Evolutionary conservation across 345 rosid species (phyloP), one percentile per base, ranked within the genome.

Genomic region (Toxicodendron radicans): DNA sequence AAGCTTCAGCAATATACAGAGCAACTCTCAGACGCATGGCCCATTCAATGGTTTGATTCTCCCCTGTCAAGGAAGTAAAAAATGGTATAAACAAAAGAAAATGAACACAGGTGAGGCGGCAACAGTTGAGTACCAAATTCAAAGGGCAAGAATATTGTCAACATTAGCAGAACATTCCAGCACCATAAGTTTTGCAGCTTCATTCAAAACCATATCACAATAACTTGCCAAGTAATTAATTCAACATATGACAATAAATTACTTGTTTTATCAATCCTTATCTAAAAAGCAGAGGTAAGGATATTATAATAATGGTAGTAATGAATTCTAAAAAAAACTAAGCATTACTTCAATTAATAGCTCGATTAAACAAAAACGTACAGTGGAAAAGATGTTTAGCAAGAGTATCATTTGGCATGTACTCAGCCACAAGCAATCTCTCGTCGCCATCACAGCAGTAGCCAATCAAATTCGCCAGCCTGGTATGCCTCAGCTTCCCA

Each of bases 361-460:
- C 57, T 2, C 43, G 20, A 59, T 53, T n/a, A 54, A 54, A 58
- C 10, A 54, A 58, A 60, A 38, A 57, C 60, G 58, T 89, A 94
- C 98, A 94, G 76, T 94, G 98, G 68, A 94, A 94, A 3, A 94
- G 80, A 79, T 94, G 97, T 78, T 92, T 94, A 6, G 88, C 83
- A 48, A 94, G 95, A 23, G 91, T 92, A 66, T 92, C 93, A 74
- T 92, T 91, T 14, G 97, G 90, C 97, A 94, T 88, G 78, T 84
- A 91, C 76, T 94, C 98, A 0, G 98, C 90, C 62, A 92, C 97
- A 64, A 94, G 90, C 82, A 94, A 66, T 79, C 98, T 91, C 83
- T 94, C 97, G 74, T 94, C 97, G 13, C 97, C 98, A 57, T 92
- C 93, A 76, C 97, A 94, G 77, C 97, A 94, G 70, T 91, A 94